Conservation (phyloP, 495 filamentous ascomycete genomes). For the Penicillium verhagenii region DNA sequence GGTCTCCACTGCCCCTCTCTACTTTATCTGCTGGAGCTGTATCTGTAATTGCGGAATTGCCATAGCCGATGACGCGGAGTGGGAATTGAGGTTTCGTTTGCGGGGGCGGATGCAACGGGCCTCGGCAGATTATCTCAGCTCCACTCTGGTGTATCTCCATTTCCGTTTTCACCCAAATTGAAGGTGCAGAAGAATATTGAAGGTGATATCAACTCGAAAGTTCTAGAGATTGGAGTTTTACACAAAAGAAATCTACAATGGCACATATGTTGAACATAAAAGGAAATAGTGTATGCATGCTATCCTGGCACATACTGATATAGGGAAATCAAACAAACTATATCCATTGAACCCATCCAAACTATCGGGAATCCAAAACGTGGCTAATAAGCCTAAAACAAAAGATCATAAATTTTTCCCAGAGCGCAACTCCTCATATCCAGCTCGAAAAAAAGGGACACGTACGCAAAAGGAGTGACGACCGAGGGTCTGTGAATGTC, state of each 20-base stretch:
- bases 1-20: background rate
- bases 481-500: slow-evolving; percentile 2
- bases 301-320: slow-evolving; percentile 40
- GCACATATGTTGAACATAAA: slow-evolving; percentile 19
- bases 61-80: slow-evolving; percentile 2
- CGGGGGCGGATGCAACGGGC: slow-evolving; percentile 23
- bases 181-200: background rate
- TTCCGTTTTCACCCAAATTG: background rate
- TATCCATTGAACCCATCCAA: slow-evolving; percentile 49
- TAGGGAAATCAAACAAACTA: slow-evolving; percentile 42
- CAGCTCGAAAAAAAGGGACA: slow-evolving; percentile 21
- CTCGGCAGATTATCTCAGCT: slow-evolving; percentile 34
- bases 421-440: slow-evolving; percentile 39
- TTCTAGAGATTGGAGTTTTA: too few species aligned
- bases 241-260: background rate
- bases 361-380: slow-evolving; percentile 34
- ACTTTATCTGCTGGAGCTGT: background rate
- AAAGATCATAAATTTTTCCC: slow-evolving; percentile 44
- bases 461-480: slow-evolving; percentile 4
- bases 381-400: slow-evolving; percentile 35
- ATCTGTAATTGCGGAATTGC: slow-evolving; percentile 2
- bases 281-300: slow-evolving; percentile 42
- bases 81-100: background rate
- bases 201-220: too few species aligned
- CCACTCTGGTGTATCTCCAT: background rate